Conservation (phyloP, 495 filamentous ascomycete species). For the Penicillium canariense region DNA sequence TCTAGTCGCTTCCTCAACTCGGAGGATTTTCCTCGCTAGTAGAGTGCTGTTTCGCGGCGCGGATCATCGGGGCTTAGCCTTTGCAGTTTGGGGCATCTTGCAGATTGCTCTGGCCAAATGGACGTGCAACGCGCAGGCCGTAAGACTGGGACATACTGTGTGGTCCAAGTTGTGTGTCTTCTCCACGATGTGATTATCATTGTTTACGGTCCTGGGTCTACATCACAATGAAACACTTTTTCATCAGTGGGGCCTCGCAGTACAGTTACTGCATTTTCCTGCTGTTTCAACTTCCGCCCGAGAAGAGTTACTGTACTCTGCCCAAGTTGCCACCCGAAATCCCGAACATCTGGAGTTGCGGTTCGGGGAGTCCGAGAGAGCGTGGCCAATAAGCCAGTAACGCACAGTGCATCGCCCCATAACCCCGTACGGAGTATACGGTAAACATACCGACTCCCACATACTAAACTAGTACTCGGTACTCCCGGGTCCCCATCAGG, state of each 20-base stretch:
- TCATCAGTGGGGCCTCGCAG: slow-evolving; percentile 4
- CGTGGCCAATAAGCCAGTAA: slow-evolving; percentile 12
- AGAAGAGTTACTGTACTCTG: neutral
- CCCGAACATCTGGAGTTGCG: slow-evolving; percentile 6
- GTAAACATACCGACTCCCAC: neutral
- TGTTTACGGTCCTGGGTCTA: neutral
- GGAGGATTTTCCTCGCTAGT: slow-evolving; percentile 16
- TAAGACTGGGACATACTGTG: slow-evolving; percentile 21
- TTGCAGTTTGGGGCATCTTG: slow-evolving; percentile 34
- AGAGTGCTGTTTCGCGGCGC: slow-evolving; percentile 15
- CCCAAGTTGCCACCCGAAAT: slow-evolving; percentile 8
- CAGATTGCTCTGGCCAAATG: slow-evolving; percentile 27
- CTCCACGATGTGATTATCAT: neutral
- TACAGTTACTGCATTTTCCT: neutral
- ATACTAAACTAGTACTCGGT: neutral
- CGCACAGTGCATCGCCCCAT: neutral
- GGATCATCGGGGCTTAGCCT: slow-evolving; percentile 33
- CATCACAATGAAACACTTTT: slow-evolving; percentile 14
- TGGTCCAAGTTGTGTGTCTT: slow-evolving; percentile 9
- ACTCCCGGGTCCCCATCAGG: slow-evolving; percentile 18
- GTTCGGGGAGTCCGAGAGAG: slow-evolving; percentile 25
- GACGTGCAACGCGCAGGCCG: slow-evolving; percentile 27
- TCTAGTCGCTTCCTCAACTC: neutral
- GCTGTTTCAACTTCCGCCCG: slow-evolving; percentile 7
- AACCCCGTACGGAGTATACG: neutral